Evolutionary conservation across 1,139 yeast species (phyloP).

Genomic region (Pichia sp.): DNA sequence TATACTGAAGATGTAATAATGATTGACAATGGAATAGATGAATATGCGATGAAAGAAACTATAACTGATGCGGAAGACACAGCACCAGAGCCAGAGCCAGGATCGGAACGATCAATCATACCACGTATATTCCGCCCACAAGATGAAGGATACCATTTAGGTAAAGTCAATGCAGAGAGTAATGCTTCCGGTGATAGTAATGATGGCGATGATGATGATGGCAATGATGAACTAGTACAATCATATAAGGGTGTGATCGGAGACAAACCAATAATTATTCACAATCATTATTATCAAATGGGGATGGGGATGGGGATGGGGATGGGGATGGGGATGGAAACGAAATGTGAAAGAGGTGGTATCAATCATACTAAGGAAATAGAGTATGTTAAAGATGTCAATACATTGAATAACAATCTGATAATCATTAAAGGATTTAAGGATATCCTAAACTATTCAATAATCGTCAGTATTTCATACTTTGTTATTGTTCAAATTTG

Average conservation of each 20-base stretch:
- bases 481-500: constrained; percentile 41
- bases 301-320: too few relatives aligned
- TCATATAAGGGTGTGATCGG: not conserved
- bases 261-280: not conserved
- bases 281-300: not conserved
- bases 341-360: too few relatives aligned
- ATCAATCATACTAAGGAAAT: not conserved
- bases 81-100: constrained; percentile 25
- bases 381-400: not conserved
- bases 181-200: too few relatives aligned
- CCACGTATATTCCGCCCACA: not conserved
- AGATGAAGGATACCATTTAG: not conserved
- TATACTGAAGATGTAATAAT: constrained; percentile 4
- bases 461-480: constrained; percentile 32
- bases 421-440: constrained; percentile 40
- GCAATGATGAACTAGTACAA: not conserved
- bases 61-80: not conserved
- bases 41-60: not conserved
- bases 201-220: not conserved
- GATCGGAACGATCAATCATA: not conserved
- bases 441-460: constrained; percentile 40
- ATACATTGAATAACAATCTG: not conserved
- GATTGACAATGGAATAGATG: not conserved
- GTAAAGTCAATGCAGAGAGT: not conserved
- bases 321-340: too few relatives aligned